Evolutionary conservation across 768 basidiomycete species (phyloP).

Genomic region (Xerocomellus chrysenteron): DNA sequence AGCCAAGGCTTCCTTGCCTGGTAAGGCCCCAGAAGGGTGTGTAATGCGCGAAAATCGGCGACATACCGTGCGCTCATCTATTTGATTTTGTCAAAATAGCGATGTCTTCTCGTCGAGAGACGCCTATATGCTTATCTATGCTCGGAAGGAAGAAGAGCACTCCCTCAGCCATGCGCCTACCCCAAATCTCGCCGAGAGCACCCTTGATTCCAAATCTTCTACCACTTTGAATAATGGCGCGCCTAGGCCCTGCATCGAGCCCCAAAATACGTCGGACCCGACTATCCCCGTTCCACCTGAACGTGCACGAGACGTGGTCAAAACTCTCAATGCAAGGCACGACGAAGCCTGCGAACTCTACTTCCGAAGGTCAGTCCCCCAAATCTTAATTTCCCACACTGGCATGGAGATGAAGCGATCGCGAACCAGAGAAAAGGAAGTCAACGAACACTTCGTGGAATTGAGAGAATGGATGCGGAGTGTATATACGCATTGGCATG

Average conservation of each 20-base stretch:
- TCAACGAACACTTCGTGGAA: slow-evolving; percentile 46
- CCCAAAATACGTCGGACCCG: slow-evolving; percentile 9
- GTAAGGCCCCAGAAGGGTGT: slow-evolving; percentile 58
- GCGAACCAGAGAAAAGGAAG: slow-evolving; percentile 41
- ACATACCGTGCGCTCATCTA: slow-evolving; percentile 12
- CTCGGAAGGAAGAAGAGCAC: slow-evolving; percentile 39
- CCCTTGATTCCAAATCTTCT: slow-evolving; percentile 13
- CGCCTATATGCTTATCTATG: slow-evolving; percentile 95
- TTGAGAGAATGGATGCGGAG: slow-evolving; percentile 53
- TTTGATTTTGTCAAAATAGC: slow-evolving; percentile 33
- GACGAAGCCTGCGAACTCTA: slow-evolving; percentile 52
- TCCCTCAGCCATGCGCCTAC: slow-evolving; percentile 13
- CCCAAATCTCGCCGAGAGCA: slow-evolving; percentile 16
- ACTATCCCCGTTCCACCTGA: slow-evolving; percentile 48
- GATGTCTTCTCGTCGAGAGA: slow-evolving; percentile 70
- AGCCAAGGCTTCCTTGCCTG: slow-evolving; percentile 25
- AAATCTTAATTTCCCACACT: slow-evolving; percentile 12
- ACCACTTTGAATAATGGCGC: slow-evolving; percentile 20
- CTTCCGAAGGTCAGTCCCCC: slow-evolving; percentile 42
- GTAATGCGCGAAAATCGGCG: slow-evolving; percentile 75
- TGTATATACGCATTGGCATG: slow-evolving; percentile 64
- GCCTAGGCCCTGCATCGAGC: slow-evolving; percentile 14
- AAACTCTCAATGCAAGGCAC: slow-evolving; percentile 54
- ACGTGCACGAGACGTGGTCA: slow-evolving; percentile 54
- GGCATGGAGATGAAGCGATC: slow-evolving; percentile 15